These are phyloP conservation scores for Ambrosiella xylebori DNA, from an alignment of 2,329 filamentous ascomycete species.

Conservation along the genomic window DNA sequence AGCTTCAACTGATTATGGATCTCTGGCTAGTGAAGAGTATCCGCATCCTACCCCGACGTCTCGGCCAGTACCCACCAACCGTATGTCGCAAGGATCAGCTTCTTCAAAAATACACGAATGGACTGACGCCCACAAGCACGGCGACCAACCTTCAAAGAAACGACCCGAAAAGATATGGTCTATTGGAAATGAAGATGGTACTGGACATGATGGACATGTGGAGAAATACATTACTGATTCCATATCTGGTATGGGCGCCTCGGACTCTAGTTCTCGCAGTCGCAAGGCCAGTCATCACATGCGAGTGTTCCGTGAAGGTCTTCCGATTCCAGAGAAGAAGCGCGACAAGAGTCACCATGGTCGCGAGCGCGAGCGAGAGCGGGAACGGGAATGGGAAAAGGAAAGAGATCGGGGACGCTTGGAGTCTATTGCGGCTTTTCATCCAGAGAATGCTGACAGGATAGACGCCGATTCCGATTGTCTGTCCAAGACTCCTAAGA, in stretches of 20 bases:
- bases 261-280: slow-evolving; percentile 32
- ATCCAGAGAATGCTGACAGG: not conserved
- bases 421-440: slow-evolving; percentile 6
- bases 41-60: not conserved
- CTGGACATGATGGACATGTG: slow-evolving; percentile 34
- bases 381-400: slow-evolving; percentile 6
- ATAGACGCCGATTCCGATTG: not conserved
- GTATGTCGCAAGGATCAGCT: slow-evolving; percentile 1
- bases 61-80: not conserved
- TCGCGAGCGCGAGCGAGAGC: slow-evolving; percentile 6
- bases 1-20: slow-evolving; percentile 3
- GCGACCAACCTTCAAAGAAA: slow-evolving; percentile 14
- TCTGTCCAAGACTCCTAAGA: slow-evolving; percentile 9
- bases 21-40: not conserved
- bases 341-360: slow-evolving; percentile 23
- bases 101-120: not conserved
- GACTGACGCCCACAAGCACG: slow-evolving; percentile 1
- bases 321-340: slow-evolving; percentile 40
- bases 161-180: slow-evolving; percentile 46
- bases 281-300: slow-evolving; percentile 51
- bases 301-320: slow-evolving; percentile 48
- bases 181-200: slow-evolving; percentile 33
- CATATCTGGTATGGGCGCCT: slow-evolving; percentile 42
- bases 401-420: slow-evolving; percentile 4
- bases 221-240: slow-evolving; percentile 48